Conservation (phyloP, 495 filamentous ascomycete species). For the Xylaria palmicola region DNA sequence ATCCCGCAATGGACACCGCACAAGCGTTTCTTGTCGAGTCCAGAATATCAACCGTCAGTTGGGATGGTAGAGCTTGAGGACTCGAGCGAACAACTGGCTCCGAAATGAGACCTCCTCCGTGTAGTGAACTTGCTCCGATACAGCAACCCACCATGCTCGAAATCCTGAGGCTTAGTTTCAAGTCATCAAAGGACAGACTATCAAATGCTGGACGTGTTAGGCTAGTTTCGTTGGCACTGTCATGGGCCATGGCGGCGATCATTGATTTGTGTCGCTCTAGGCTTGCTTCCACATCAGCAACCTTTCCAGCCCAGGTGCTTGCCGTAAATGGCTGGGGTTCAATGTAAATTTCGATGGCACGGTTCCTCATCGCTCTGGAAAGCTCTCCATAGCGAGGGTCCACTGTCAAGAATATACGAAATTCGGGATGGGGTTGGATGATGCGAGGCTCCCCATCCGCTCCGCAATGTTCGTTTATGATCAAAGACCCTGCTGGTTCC, state of each 20-base stretch:
- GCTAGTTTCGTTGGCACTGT: conserved; percentile 14
- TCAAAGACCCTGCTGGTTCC: conserved; percentile 82
- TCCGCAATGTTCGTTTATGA: conserved; percentile 86
- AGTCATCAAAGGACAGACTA: conserved; percentile 37
- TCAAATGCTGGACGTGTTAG: conserved; percentile 32
- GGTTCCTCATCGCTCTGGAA: conserved; percentile 94
- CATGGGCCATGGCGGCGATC: conserved; percentile 13
- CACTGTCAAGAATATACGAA: conserved; percentile 91
- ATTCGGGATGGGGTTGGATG: conserved; percentile 79
- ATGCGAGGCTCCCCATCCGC: conserved; percentile 78
- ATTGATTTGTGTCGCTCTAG: conserved; percentile 39
- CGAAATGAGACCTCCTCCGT: not conserved
- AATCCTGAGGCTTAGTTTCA: conserved; percentile 31
- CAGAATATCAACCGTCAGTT: conserved; percentile 15
- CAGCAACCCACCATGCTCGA: conserved; percentile 9
- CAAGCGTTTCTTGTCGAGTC: conserved; percentile 17
- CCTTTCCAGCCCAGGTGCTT: conserved; percentile 20
- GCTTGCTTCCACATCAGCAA: conserved; percentile 44
- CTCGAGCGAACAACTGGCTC: not conserved
- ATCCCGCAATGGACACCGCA: conserved; percentile 3
- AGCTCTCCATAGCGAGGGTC: conserved; percentile 92
- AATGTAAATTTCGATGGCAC: conserved; percentile 87
- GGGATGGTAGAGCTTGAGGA: conserved; percentile 12
- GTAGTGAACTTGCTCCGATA: conserved; percentile 1
- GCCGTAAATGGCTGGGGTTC: conserved; percentile 30